Conservation (phyloP, 768 basidiomycete species). For the Xerocomellus chrysenteron region DNA sequence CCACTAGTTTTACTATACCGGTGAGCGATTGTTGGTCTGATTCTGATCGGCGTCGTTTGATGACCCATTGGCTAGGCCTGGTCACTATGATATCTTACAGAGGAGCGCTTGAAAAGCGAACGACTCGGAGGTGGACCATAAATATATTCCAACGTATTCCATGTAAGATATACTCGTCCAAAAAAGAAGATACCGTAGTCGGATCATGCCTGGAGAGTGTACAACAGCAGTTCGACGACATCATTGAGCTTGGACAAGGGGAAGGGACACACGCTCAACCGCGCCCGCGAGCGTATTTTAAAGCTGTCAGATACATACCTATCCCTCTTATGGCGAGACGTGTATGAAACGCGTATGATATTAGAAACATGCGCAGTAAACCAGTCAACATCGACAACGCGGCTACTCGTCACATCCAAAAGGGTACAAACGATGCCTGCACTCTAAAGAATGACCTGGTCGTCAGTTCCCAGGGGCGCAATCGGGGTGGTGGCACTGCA, state of each 20-base stretch:
- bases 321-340: no score
- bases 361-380: not conserved
- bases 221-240: no score
- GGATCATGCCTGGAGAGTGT: no score
- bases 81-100: slow-evolving; percentile 76
- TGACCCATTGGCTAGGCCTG: slow-evolving; percentile 52
- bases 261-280: no score
- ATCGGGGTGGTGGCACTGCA: not conserved
- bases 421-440: slow-evolving; percentile 23
- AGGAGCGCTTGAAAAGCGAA: slow-evolving; percentile 8
- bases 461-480: no score
- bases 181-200: no score
- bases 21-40: slow-evolving; percentile 39
- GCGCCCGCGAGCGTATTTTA: no score
- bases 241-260: no score
- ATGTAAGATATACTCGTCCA: slow-evolving; percentile 4
- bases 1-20: slow-evolving; percentile 74
- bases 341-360: not conserved
- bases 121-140: not conserved
- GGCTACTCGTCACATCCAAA: slow-evolving; percentile 21
- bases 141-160: slow-evolving; percentile 4
- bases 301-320: no score
- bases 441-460: slow-evolving; percentile 23
- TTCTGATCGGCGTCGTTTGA: not conserved
- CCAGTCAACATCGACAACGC: not conserved